Evolutionary conservation across 2,329 filamentous ascomycete genomes (phyloP).

Genomic region (Calonectria naviculata): DNA sequence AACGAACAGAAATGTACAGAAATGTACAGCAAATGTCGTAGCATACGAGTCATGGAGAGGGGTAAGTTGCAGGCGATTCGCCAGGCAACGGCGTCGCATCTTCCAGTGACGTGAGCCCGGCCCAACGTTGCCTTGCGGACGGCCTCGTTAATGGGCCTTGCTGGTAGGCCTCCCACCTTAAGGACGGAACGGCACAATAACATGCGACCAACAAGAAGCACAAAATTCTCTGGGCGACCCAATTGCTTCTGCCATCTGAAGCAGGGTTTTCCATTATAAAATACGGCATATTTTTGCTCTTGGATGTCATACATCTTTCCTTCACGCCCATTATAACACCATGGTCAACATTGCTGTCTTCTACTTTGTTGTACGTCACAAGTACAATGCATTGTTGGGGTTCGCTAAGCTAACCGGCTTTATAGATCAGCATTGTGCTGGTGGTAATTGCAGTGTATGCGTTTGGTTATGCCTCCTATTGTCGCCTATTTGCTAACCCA

Average conservation of each 20-base stretch:
- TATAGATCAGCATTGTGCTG: background rate
- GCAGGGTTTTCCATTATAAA: background rate
- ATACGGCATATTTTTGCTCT: background rate
- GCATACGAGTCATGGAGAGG: no score
- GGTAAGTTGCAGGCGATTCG: background rate
- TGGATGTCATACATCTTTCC: background rate
- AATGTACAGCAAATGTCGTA: no score
- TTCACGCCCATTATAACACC: background rate
- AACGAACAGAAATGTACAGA: no score
- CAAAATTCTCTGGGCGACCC: background rate
- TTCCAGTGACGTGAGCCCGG: background rate
- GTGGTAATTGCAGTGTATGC: conserved; percentile 5
- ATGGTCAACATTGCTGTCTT: conserved; percentile 44
- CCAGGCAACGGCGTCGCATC: background rate
- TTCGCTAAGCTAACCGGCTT: background rate
- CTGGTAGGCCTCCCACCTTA: background rate
- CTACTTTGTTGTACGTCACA: conserved; percentile 43
- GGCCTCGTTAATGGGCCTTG: background rate
- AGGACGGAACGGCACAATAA: background rate
- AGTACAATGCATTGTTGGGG: no score
- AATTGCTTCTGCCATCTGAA: background rate
- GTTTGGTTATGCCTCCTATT: background rate
- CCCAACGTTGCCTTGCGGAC: background rate
- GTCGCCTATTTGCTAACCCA: conserved; percentile 1
- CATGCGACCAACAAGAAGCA: background rate